These are phyloP conservation scores for Pelargonium fulgidum DNA, from an alignment of 441 rosid genomes.

Conservation along the genomic window DNA sequence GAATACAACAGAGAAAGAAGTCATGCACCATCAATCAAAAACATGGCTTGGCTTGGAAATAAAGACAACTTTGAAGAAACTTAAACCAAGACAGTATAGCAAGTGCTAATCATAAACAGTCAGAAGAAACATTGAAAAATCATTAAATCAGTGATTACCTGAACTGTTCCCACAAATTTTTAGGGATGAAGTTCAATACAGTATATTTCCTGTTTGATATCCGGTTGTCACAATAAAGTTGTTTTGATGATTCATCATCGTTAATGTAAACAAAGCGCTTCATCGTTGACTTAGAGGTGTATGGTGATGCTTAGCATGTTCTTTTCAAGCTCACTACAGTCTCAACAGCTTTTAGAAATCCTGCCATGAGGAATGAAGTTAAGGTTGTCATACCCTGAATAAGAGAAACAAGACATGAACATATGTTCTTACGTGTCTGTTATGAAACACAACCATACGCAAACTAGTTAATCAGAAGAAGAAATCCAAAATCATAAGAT, in stretches of 20 bases:
- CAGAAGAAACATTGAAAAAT: neutral
- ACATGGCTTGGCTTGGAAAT: neutral
- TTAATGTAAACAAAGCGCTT: slow-evolving; percentile 85
- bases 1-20: neutral
- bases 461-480: slow-evolving; percentile 5
- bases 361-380: slow-evolving; percentile 9
- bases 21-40: neutral
- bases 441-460: neutral
- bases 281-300: slow-evolving; percentile 38
- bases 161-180: slow-evolving; percentile 92
- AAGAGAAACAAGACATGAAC: neutral
- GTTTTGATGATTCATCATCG: slow-evolving; percentile 64
- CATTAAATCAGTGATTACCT: slow-evolving; percentile 43
- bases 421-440: neutral
- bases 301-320: slow-evolving; percentile 8
- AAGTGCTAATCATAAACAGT: neutral
- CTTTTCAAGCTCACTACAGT: slow-evolving; percentile 26
- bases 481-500: neutral
- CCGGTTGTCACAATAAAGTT: slow-evolving; percentile 72
- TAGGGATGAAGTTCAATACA: slow-evolving; percentile 78
- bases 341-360: slow-evolving; percentile 15
- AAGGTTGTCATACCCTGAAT: slow-evolving; percentile 22
- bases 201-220: slow-evolving; percentile 90
- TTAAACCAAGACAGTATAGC: neutral
- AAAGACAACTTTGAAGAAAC: slow-evolving; percentile 5